These are phyloP conservation scores for Bombardia bombarda DNA, from an alignment of 495 filamentous ascomycete genomes.

Conservation along the genomic window DNA sequence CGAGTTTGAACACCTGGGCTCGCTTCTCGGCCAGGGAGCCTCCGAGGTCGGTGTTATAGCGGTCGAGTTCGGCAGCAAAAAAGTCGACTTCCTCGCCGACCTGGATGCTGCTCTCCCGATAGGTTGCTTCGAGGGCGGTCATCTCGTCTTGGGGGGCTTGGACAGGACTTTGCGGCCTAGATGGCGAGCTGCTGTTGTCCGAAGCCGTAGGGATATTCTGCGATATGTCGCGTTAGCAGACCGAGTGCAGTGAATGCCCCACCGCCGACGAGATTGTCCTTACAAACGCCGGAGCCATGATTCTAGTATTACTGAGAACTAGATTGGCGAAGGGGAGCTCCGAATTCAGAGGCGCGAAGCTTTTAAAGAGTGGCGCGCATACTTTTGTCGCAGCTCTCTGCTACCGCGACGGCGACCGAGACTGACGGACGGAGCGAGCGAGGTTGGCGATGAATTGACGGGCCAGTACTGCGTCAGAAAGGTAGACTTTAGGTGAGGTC, in stretches of 20 bases:
- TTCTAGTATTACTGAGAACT: too few species aligned
- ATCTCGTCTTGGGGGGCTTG: constrained; percentile 17
- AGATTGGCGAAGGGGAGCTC: too few species aligned
- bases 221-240: constrained; percentile 5
- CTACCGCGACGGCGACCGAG: too few species aligned
- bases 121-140: constrained; percentile 19
- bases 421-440: too few species aligned
- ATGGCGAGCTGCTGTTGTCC: constrained; percentile 11
- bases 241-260: too few species aligned
- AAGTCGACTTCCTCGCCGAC: constrained; percentile 35
- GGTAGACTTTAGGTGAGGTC: neutral
- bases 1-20: constrained; percentile 33
- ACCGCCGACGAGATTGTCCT: constrained; percentile 9
- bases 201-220: constrained; percentile 14
- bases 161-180: constrained; percentile 9
- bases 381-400: too few species aligned
- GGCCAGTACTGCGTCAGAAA: neutral
- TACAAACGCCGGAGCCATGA: constrained; percentile 24
- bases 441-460: too few species aligned
- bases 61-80: constrained; percentile 39
- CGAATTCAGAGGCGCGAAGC: too few species aligned
- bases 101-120: constrained; percentile 19
- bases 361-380: too few species aligned
- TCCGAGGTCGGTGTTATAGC: constrained; percentile 22
- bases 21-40: constrained; percentile 29